Evolutionary conservation across 2,329 filamentous ascomycete genomes (phyloP), one percentile per base, ranked within the genome.

Genomic region (Fusarium staphyleae): DNA sequence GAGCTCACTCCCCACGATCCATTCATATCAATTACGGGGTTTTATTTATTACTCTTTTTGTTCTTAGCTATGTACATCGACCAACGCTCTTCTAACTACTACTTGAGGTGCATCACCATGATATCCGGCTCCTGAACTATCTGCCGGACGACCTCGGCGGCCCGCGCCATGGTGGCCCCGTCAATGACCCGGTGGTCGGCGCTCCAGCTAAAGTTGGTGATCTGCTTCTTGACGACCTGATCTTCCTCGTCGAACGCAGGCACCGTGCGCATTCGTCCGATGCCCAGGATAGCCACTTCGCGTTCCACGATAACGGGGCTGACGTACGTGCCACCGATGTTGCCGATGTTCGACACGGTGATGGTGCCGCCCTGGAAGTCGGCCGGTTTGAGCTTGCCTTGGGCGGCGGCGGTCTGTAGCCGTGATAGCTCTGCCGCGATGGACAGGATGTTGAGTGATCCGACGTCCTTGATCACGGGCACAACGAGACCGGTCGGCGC

Each of bases 341-440:
- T 96, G 37, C 95, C 95, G 65, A 99, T 96, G 72, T 99, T 99
- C 66, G 92, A 96, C 42, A 99, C 86, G 0, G 95, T 97, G 68
- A 99, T 93, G 2, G 95, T 98, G 13, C 92, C 92, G 45, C 92
- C 92, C 29, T 81, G 83, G 59, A 99, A 81, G 73, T 99, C 93
- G 14, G 82, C 79, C 3, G 87, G 82, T 2, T 85, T 79, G 4
- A 99, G 82, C 72, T 89, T 91, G 26, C 91, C 91, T n/a, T 82
- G 79, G 12, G 82, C 78, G 2, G 91, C 93, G 9, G 91, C 85
- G 3, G 76, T 73, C 70, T 93, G 89, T 15, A 98, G 84, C 4
- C 90, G 84, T 8, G 76, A 73, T 44, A 98, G 82, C 72, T 96
- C 91, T 14, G 81, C 76, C 1, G 93, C 90, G 55, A 99, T 89